These are phyloP conservation scores for Kurtzmaniella quercitrusa DNA, from an alignment of 1,139 yeast genomes.

Conservation along the genomic window DNA sequence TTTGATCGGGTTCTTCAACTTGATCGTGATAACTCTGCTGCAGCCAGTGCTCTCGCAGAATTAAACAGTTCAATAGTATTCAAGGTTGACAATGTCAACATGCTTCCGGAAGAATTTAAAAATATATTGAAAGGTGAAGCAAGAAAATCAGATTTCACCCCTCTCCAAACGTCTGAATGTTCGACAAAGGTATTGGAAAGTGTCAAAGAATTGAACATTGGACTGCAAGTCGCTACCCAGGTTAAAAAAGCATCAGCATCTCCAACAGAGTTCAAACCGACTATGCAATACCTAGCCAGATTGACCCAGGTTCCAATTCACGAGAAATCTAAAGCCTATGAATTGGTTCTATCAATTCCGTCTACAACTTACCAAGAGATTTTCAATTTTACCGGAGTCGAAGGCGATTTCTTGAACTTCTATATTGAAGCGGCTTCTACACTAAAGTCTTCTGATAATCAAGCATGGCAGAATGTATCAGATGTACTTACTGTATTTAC, in stretches of 20 bases:
- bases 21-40: conserved; percentile 43
- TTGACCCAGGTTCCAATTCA: conserved; percentile 24
- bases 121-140: not conserved
- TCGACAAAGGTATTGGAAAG: conserved; percentile 11
- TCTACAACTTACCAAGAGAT: conserved; percentile 25
- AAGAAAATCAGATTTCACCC: too few relatives aligned
- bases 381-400: conserved; percentile 51
- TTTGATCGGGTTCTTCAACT: conserved; percentile 39
- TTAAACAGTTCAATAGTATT: conserved; percentile 4
- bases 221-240: not conserved
- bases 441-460: conserved; percentile 13
- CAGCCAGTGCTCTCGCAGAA: conserved; percentile 22
- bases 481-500: conserved; percentile 18
- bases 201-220: conserved; percentile 13
- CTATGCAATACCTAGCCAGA: conserved; percentile 26
- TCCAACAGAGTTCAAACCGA: not conserved
- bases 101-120: conserved; percentile 39
- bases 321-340: conserved; percentile 32
- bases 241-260: not conserved
- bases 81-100: conserved; percentile 32
- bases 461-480: conserved; percentile 18
- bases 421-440: conserved; percentile 43
- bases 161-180: not conserved
- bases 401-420: conserved; percentile 51
- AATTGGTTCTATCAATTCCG: conserved; percentile 34